Conservation (phyloP, 2,329 filamentous ascomycete genomes). For the Aspergillus terreus region DNA sequence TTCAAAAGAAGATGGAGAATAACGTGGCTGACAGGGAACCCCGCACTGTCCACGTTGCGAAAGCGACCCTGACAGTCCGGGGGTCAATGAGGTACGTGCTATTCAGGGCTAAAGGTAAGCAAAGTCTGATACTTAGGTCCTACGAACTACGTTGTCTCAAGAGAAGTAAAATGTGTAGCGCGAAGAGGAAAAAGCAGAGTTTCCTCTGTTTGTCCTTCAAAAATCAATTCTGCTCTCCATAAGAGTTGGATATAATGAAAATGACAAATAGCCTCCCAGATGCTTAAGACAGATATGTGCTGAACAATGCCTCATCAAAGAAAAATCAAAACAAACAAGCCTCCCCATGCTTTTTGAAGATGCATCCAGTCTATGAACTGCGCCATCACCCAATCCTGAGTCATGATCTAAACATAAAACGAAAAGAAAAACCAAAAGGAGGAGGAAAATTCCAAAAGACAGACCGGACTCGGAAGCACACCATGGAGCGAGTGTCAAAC, state of each 20-base stretch:
- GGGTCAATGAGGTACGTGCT: too few species aligned
- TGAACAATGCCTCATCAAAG: constrained; percentile 25
- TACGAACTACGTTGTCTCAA: neutral
- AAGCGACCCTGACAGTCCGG: too few species aligned
- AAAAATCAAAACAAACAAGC: constrained; percentile 14
- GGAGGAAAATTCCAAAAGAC: constrained; percentile 2
- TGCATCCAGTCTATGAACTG: constrained; percentile 36
- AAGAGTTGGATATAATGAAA: constrained; percentile 14
- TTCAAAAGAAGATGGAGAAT: too few species aligned
- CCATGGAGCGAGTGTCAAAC: neutral
- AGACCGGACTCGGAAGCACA: neutral
- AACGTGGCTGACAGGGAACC: too few species aligned
- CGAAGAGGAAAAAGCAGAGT: neutral
- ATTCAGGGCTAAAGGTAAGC: too few species aligned
- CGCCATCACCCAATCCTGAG: constrained; percentile 26
- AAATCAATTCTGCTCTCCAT: constrained; percentile 10
- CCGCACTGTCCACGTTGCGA: too few species aligned
- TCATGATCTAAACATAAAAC: constrained; percentile 21
- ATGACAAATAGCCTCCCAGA: constrained; percentile 32
- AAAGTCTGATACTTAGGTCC: too few species aligned
- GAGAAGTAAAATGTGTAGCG: neutral
- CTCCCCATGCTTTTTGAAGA: constrained; percentile 28
- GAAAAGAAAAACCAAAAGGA: constrained; percentile 4
- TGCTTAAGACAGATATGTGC: constrained; percentile 30
- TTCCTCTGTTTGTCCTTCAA: neutral